Percentiles rank a stretch among this genome's conserved stretches.
Evolutionary conservation across 208 protist genomes (phyloP).

Genomic region (Acanthamoeba healyi): DNA sequence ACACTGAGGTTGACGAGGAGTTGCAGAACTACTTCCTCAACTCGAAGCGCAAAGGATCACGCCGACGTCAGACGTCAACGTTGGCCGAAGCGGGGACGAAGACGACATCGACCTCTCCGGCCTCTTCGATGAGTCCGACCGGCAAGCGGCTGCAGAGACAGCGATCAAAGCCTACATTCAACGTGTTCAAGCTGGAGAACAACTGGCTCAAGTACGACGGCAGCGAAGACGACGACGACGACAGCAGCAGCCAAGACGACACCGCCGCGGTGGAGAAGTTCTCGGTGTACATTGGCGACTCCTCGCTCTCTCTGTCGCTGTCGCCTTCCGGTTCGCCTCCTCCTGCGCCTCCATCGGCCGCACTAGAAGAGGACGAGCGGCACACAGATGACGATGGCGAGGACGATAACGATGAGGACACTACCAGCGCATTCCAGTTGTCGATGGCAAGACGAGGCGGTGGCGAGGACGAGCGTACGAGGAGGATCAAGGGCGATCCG

Average conservation of each 20-base stretch:
- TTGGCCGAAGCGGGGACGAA: too few relatives aligned
- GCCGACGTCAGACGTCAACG: too few relatives aligned
- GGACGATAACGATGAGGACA: neutral
- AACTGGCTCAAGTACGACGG: slow-evolving; percentile 53
- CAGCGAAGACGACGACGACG: slow-evolving; percentile 47
- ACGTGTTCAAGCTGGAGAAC: slow-evolving; percentile 68
- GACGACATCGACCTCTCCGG: neutral
- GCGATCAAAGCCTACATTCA: slow-evolving; percentile 28
- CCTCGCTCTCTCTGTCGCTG: slow-evolving; percentile 4
- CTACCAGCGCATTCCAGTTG: too few relatives aligned
- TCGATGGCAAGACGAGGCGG: neutral
- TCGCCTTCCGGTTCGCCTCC: neutral
- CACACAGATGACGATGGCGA: slow-evolving; percentile 23
- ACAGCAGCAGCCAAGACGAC: neutral
- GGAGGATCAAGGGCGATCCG: slow-evolving; percentile 23
- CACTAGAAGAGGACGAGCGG: neutral
- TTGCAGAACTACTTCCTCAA: slow-evolving; percentile 27
- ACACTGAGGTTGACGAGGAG: slow-evolving; percentile 52
- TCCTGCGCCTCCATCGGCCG: neutral
- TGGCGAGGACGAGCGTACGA: slow-evolving; percentile 1
- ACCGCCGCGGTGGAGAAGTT: neutral
- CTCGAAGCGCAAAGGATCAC: neutral
- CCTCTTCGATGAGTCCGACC: too few relatives aligned
- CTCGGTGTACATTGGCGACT: slow-evolving; percentile 20
- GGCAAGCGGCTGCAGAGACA: neutral